Conservation (phyloP, 768 basidiomycete genomes). For the Pulveroboletus frians region DNA sequence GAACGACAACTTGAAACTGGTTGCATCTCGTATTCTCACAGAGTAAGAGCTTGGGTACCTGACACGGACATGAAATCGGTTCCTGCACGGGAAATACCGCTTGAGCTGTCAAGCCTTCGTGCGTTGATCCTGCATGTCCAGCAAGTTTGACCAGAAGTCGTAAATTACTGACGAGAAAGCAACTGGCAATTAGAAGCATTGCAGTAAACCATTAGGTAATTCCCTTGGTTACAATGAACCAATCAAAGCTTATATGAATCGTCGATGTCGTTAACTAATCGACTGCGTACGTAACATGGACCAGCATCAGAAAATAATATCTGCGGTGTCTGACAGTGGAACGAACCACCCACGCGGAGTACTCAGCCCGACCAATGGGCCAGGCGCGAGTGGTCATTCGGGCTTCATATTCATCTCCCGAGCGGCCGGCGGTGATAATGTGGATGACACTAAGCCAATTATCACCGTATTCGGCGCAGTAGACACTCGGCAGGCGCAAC, state of each 20-base stretch:
- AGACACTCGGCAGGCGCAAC: conserved; percentile 19
- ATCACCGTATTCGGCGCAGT: conserved; percentile 30
- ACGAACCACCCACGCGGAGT: conserved; percentile 48
- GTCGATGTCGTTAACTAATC: neutral
- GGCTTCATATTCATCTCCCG: conserved; percentile 50
- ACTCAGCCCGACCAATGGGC: neutral
- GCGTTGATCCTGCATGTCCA: no score
- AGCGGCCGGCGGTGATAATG: conserved; percentile 36
- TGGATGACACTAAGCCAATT: conserved; percentile 29
- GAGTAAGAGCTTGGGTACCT: no score
- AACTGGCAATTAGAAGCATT: no score
- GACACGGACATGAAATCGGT: no score
- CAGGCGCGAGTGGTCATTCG: conserved; percentile 44
- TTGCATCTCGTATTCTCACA: no score
- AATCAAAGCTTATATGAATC: neutral
- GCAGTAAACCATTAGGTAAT: no score
- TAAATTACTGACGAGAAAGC: no score
- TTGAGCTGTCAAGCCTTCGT: no score
- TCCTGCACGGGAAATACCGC: no score
- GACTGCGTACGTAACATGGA: no score
- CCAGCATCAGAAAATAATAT: neutral
- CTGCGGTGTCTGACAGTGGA: conserved; percentile 53
- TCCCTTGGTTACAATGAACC: neutral
- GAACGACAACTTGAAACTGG: no score
- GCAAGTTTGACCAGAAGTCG: no score